Conservation (phyloP, 2,329 filamentous ascomycete species). For the Aspergillus puulaauensis region DNA sequence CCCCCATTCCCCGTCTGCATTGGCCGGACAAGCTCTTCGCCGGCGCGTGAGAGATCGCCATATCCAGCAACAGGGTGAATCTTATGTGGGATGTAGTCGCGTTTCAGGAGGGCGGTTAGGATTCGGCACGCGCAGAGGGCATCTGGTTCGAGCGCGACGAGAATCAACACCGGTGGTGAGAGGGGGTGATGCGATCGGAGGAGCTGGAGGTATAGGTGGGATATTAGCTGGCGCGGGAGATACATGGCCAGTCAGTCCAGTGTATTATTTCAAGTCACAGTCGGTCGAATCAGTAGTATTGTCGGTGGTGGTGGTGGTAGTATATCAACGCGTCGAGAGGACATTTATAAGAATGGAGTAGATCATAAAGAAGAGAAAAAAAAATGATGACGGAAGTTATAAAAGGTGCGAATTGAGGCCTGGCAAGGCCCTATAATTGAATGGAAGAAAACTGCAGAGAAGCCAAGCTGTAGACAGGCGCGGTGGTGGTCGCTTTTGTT, state of each 20-base stretch:
- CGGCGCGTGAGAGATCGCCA: conserved; percentile 78
- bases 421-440: conserved; percentile 17
- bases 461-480: neutral
- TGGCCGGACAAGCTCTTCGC: conserved; percentile 74
- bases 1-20: conserved; percentile 86
- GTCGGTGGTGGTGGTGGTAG: neutral
- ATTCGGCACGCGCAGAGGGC: conserved; percentile 94
- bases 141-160: conserved; percentile 92
- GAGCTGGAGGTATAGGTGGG: conserved; percentile 87
- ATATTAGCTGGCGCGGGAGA: conserved; percentile 84
- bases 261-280: neutral
- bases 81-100: conserved; percentile 97
- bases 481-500: conserved; percentile 1
- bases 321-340: conserved; percentile 6
- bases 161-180: conserved; percentile 84
- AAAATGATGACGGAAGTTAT: neutral
- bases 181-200: conserved; percentile 83
- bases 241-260: conserved; percentile 66
- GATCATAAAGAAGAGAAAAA: neutral
- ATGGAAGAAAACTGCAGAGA: conserved; percentile 2
- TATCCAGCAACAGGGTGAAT: conserved; percentile 94
- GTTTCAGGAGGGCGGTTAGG: conserved; percentile 86
- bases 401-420: neutral
- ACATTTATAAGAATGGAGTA: conserved; percentile 8
- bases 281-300: neutral